Evolutionary conservation across 2,329 filamentous ascomycete species (phyloP).

Genomic region (Aspergillus flavus): DNA sequence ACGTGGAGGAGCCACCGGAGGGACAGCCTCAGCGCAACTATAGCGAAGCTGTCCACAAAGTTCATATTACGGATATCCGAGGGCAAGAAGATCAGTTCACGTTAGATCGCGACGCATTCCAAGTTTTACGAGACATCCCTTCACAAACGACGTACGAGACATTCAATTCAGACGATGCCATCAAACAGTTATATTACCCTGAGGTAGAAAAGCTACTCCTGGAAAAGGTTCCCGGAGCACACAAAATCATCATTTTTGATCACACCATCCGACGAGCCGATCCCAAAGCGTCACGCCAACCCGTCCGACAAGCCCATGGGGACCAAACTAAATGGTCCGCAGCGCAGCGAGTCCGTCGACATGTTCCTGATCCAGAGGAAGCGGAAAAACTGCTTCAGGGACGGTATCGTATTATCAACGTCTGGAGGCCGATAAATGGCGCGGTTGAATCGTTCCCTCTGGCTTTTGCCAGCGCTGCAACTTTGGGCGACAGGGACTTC

Average conservation of each 20-base stretch:
- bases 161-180: constrained; percentile 68
- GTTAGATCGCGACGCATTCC: constrained; percentile 76
- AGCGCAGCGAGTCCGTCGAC: constrained; percentile 66
- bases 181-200: constrained; percentile 76
- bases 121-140: constrained; percentile 61
- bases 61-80: constrained; percentile 72
- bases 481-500: constrained; percentile 63
- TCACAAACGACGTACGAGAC: constrained; percentile 56
- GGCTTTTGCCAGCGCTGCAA: constrained; percentile 58
- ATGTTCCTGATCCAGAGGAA: constrained; percentile 62
- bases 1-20: constrained; percentile 64
- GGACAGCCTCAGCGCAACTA: constrained; percentile 69
- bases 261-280: constrained; percentile 75
- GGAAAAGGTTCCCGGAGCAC: constrained; percentile 65
- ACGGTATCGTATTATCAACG: constrained; percentile 82
- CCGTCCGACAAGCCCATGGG: constrained; percentile 75
- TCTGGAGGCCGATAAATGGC: constrained; percentile 72
- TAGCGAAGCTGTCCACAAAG: constrained; percentile 50
- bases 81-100: constrained; percentile 64
- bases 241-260: constrained; percentile 75
- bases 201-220: constrained; percentile 76
- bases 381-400: constrained; percentile 65
- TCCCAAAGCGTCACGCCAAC: constrained; percentile 62
- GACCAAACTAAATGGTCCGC: constrained; percentile 77
- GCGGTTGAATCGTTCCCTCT: constrained; percentile 61